Evolutionary conservation across 2,329 filamentous ascomycete genomes (phyloP), one percentile per base, ranked within the genome.

Genomic region (Neonectria magnoliae): DNA sequence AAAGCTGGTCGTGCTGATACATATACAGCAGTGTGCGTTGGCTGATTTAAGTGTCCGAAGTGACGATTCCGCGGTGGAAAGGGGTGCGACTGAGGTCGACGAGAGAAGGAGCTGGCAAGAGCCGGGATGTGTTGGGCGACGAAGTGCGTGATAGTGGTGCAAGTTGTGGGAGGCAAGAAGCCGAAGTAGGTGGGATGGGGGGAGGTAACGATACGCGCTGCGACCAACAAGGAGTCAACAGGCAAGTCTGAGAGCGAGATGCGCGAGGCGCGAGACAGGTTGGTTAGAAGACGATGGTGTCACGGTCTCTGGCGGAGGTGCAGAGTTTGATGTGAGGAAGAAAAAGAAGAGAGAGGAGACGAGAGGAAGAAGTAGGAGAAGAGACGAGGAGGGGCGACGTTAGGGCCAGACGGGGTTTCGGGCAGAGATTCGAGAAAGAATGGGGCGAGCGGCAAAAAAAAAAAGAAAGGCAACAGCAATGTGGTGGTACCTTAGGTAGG

Each of bases 1-100:
- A 89, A 89, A 88, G 88, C 79, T 87, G 81, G 90, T 92, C 91
- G 93, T 93, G 91, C 93, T 94, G 94, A 97, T 97, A 97, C 94
- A 97, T 97, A 97, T 92, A 97, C 93, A 91, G 79, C 77, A 78
- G 78, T 77, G 76, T 80, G 73, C 69, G 68, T 75, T 69, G 70
- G 72, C 64, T 62, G 71, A 66, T 71, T 73, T 78, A 77, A 71
- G 72, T 77, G 76, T 73, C 71, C 69, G 67, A 62, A 54, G 52
- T 62, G 58, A 69, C 66, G 72, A 64, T 71, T 71, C 66, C 64
- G 67, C 54, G 59, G 52, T 42, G 56, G 55, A 55, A 62, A 66
- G 58, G 53, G 62, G 38, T 25, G 54, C 42, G 58, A 67, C 47
- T 54, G 61, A 60, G 60, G 62, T 65, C 62, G 65, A 54, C 52